phyloP scores from a whole-genome alignment of 140 eudicot species.

The Bidens hawaiensis region DNA sequence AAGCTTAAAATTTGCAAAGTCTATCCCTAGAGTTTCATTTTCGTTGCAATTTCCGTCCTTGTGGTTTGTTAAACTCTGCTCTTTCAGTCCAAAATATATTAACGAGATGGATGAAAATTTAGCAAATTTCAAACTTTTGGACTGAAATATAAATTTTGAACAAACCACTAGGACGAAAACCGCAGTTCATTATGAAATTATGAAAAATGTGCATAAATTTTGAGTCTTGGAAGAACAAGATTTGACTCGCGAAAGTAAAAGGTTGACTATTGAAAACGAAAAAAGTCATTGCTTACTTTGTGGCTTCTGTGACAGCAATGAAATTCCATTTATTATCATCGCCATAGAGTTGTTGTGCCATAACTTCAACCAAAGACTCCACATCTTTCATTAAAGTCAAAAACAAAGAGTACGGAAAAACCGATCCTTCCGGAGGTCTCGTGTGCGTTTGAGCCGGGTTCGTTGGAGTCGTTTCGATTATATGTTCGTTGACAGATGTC shows the following conservation, averaged over 20 bases:
- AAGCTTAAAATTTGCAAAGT: no score
- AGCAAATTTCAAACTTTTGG: no score
- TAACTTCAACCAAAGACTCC: constrained; percentile 92
- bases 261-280: constrained; percentile 10
- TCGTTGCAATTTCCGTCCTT: no score
- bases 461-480: constrained; percentile 47
- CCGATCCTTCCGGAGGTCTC: constrained; percentile 31
- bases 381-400: constrained; percentile 72
- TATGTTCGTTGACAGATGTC: constrained; percentile 75
- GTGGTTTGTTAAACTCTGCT: no score
- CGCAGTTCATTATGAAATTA: no score
- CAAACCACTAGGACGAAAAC: no score
- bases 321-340: constrained; percentile 90
- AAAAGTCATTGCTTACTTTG: constrained; percentile 49
- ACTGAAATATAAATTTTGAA: no score
- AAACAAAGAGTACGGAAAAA: constrained; percentile 73
- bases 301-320: constrained; percentile 68
- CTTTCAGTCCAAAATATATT: no score
- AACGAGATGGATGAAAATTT: no score
- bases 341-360: constrained; percentile 71
- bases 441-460: constrained; percentile 33
- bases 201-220: not conserved
- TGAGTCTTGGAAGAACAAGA: constrained; percentile 4
- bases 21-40: no score
- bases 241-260: constrained; percentile 19